phyloP scores from a whole-genome alignment of 306 rosid genomes.

The Prunus mira region DNA sequence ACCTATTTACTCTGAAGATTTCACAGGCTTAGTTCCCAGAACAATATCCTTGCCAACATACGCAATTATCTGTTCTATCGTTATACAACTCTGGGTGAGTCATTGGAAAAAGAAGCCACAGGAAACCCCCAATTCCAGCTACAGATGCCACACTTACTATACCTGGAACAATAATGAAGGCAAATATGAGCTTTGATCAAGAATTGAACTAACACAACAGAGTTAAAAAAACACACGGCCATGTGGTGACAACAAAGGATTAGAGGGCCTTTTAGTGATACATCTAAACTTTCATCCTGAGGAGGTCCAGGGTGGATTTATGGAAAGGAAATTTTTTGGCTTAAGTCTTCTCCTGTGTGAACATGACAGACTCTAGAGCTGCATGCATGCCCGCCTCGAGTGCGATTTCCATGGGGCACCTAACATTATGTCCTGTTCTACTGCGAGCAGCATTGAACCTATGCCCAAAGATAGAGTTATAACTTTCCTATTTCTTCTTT shows the following conservation, averaged over 20 bases:
- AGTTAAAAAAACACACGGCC: neutral
- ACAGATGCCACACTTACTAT: slow-evolving; percentile 52
- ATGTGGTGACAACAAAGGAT: neutral
- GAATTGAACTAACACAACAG: slow-evolving; percentile 10
- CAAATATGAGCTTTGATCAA: slow-evolving; percentile 11
- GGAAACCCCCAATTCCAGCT: slow-evolving; percentile 66
- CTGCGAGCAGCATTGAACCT: neutral
- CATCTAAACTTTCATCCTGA: neutral
- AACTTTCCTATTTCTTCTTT: neutral
- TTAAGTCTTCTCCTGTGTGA: neutral
- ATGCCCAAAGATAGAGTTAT: neutral
- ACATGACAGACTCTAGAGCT: neutral
- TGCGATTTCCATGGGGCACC: neutral
- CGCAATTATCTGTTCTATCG: slow-evolving; percentile 63
- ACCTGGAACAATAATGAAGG: slow-evolving; percentile 41
- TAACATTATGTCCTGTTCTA: neutral
- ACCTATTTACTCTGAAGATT: slow-evolving; percentile 21
- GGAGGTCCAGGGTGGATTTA: neutral
- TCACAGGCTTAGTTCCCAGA: slow-evolving; percentile 43
- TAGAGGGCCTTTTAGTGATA: neutral
- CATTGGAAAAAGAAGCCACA: slow-evolving; percentile 77
- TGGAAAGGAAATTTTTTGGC: neutral
- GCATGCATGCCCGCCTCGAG: neutral
- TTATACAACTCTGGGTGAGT: slow-evolving; percentile 72
- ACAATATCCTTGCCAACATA: slow-evolving; percentile 90